A percentile compares a stretch with the other conserved stretches of the same genome.
phyloP scores from a whole-genome alignment of 768 basidiomycete species.

The Boletellus ananas region DNA sequence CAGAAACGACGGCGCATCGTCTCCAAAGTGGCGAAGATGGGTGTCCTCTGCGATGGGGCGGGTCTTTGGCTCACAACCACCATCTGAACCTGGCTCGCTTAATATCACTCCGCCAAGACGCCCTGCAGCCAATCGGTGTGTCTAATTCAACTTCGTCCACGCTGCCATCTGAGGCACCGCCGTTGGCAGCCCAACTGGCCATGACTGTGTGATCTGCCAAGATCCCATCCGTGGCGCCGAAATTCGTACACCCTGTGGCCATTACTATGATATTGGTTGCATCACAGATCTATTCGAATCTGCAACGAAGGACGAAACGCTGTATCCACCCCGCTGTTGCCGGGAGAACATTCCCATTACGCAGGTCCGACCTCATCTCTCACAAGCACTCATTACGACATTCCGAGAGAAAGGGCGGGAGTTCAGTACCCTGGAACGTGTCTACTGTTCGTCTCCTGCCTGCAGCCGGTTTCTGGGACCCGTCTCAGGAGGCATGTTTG shows the following conservation, averaged over 20 bases:
- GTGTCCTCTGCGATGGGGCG: slow-evolving; percentile 10
- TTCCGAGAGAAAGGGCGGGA: slow-evolving; percentile 30
- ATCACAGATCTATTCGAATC: slow-evolving; percentile 32
- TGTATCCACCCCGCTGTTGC: slow-evolving; percentile 42
- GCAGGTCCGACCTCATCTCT: slow-evolving; percentile 24
- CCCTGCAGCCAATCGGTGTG: background rate
- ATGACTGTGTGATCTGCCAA: slow-evolving; percentile 35
- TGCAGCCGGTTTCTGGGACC: slow-evolving; percentile 40
- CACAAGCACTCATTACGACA: slow-evolving; percentile 11
- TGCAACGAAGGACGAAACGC: slow-evolving; percentile 35
- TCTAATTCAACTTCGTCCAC: background rate
- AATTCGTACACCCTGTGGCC: slow-evolving; percentile 32
- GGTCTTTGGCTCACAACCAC: background rate
- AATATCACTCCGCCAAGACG: background rate
- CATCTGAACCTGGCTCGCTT: background rate
- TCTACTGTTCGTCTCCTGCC: slow-evolving; percentile 35
- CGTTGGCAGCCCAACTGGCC: slow-evolving; percentile 9
- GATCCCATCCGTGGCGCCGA: slow-evolving; percentile 29
- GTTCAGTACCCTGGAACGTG: slow-evolving; percentile 31
- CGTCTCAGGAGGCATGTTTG: slow-evolving; percentile 25
- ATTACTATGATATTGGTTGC: slow-evolving; percentile 36
- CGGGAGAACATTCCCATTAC: slow-evolving; percentile 26
- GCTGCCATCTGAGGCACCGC: background rate
- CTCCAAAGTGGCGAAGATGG: slow-evolving; percentile 21
- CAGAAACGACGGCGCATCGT: background rate